Base-by-base conservation (phyloP, 1,284 basidiomycete genomes). In the Ceratobasidium papillatum region DNA sequence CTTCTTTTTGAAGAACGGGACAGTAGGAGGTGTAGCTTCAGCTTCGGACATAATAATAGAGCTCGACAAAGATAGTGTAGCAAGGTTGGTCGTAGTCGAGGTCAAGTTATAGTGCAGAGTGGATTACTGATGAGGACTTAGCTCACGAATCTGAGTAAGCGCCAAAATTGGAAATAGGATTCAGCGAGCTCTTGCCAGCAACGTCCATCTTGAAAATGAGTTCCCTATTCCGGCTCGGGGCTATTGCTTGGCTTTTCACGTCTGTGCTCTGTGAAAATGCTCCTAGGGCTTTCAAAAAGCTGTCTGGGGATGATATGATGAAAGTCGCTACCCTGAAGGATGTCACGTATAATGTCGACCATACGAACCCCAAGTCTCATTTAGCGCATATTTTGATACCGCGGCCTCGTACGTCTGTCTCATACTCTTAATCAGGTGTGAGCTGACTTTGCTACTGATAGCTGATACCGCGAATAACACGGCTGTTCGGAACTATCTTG, bases 1-100 rank as follows among this genome's bases (percentile, higher is more conserved):
- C 19, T 90, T 90, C 83, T 94, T 96, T 82, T 92, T 96, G 85
- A 96, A 94, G 82, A 95, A 92, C 11, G 94, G 91, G 0, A 95
- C 90, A 32, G 62, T 65, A 17, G 77, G 74, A 19, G 25, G 25
- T 64, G 77, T 66, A 19, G 45, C 17, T 36, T 41, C 38, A 4
- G 73, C 41, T 56, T 75, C 76, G 8, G 76, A 74, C 76, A 76
- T 76, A 27, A 32, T 52, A 47, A 25, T 51, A 32, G 27, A 54
- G 41, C 11, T 56, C 19, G 59, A 43, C 19, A 38, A 25, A 19
- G 3, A 17, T 4, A 19, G 45, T 3, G 19, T 7, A 47, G 45
- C 19, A 47, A 47, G 45, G 11, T 4, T 59, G 9, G 45, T 52
- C 62, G 27, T 27, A 19, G 65, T 52, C 34, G 52, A 27, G 65